Conservation (phyloP, 2,329 filamentous ascomycete species). For the Trichoderma atrobrunneum region DNA sequence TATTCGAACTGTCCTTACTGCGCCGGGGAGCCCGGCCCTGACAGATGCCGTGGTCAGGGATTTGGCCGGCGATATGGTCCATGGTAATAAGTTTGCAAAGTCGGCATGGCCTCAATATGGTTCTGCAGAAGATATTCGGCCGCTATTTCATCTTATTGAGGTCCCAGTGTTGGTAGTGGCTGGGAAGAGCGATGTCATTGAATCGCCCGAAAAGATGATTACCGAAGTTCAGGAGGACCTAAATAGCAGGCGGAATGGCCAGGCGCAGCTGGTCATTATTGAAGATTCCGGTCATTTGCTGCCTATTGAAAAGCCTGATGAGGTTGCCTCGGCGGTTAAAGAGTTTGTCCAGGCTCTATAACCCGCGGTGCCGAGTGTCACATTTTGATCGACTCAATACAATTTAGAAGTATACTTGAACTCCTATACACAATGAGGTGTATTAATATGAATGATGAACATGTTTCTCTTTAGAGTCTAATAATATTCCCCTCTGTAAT, state of each 20-base stretch:
- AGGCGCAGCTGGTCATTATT: not conserved
- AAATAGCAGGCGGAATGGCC: not conserved
- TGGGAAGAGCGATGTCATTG: not conserved
- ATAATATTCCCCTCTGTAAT: not conserved
- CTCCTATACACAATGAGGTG: not conserved
- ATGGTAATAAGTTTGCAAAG: not conserved
- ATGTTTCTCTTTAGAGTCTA: not conserved
- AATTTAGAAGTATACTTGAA: not conserved
- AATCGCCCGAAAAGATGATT: not conserved
- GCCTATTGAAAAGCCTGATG: not conserved
- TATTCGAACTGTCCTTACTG: not conserved
- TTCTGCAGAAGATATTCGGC: not conserved
- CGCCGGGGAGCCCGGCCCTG: not conserved
- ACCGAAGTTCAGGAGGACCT: not conserved
- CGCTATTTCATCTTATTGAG: not conserved
- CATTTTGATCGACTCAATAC: not conserved
- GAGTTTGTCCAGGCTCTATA: not conserved
- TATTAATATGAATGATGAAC: not conserved
- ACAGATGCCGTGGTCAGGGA: not conserved
- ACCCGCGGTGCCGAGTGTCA: not conserved
- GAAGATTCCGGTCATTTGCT: not conserved
- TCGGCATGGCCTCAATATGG: not conserved
- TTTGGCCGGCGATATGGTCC: not conserved
- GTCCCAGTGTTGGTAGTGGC: not conserved
- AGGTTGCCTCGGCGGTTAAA: not conserved